Conservation (phyloP, 176 grass and related monocot species). For the Melocanna baccifera region DNA sequence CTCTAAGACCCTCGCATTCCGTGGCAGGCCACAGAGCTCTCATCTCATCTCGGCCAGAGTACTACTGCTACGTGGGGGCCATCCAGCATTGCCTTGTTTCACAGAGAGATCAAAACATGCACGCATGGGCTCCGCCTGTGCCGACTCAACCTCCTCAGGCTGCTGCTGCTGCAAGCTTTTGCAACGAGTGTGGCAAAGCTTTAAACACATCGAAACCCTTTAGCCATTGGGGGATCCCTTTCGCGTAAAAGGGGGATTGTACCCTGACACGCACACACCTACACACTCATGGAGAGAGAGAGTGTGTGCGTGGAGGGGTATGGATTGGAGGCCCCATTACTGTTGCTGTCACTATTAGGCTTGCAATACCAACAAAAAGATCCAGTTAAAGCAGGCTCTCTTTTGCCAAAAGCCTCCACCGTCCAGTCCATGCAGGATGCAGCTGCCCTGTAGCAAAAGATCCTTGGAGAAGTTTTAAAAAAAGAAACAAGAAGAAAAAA, state of each 20-base stretch:
- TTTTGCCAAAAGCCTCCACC: constrained; percentile 4
- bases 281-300: neutral
- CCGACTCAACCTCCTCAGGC: neutral
- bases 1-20: neutral
- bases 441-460: neutral
- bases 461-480: neutral
- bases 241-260: neutral
- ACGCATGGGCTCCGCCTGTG: neutral
- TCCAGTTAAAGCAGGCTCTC: neutral
- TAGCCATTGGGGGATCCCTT: neutral
- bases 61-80: too few species aligned
- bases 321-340: too few species aligned
- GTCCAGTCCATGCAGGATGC: neutral
- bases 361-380: constrained; percentile 14
- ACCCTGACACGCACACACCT: neutral
- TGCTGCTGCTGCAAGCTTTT: neutral
- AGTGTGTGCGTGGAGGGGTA: too few species aligned
- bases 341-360: neutral
- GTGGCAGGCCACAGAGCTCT: neutral
- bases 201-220: neutral
- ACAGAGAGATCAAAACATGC: neutral
- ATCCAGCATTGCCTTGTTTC: neutral
- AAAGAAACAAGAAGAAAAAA: neutral
- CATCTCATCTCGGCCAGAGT: too few species aligned
- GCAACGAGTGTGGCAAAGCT: neutral